phyloP scores from a whole-genome alignment of 2,329 filamentous ascomycete species.

The Xylaria sp. region DNA sequence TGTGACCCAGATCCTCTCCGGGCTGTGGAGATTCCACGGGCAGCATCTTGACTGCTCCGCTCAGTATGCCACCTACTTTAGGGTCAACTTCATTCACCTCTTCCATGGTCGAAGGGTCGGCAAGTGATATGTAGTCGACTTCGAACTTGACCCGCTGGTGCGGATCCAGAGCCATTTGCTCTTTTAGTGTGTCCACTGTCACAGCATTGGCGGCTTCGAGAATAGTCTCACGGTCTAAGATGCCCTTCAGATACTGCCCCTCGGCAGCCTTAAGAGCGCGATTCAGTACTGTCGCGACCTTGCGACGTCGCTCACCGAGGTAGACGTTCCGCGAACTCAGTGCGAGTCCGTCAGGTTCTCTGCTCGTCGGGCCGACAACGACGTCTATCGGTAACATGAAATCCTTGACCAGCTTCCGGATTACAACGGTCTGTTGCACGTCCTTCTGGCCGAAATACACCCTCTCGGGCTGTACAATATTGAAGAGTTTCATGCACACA shows the following conservation, averaged over 20 bases:
- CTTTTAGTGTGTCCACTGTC: conserved; percentile 62
- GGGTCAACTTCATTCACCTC: conserved; percentile 80
- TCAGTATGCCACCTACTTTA: conserved; percentile 80
- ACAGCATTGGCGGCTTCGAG: conserved; percentile 76
- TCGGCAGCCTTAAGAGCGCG: conserved; percentile 78
- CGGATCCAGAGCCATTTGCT: conserved; percentile 71
- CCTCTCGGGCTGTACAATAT: conserved; percentile 79
- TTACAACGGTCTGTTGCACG: conserved; percentile 92
- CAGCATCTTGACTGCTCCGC: conserved; percentile 90
- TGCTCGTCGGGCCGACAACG: conserved; percentile 76
- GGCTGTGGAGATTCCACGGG: conserved; percentile 76
- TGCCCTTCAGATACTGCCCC: conserved; percentile 66
- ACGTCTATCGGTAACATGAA: conserved; percentile 83
- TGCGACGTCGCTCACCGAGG: conserved; percentile 78
- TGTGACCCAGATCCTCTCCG: conserved; percentile 80
- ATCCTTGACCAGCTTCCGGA: conserved; percentile 87
- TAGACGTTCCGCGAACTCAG: conserved; percentile 96
- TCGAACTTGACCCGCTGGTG: conserved; percentile 77
- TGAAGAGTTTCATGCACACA: conserved; percentile 94
- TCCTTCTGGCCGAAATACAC: conserved; percentile 98
- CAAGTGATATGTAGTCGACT: conserved; percentile 91
- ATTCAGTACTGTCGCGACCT: conserved; percentile 77
- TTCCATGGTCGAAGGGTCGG: conserved; percentile 84
- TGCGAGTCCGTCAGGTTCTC: conserved; percentile 85
- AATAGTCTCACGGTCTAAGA: conserved; percentile 71